These are phyloP conservation scores for Candolleomyces efflorescens DNA, from an alignment of 768 basidiomycete genomes.

Conservation along the genomic window DNA sequence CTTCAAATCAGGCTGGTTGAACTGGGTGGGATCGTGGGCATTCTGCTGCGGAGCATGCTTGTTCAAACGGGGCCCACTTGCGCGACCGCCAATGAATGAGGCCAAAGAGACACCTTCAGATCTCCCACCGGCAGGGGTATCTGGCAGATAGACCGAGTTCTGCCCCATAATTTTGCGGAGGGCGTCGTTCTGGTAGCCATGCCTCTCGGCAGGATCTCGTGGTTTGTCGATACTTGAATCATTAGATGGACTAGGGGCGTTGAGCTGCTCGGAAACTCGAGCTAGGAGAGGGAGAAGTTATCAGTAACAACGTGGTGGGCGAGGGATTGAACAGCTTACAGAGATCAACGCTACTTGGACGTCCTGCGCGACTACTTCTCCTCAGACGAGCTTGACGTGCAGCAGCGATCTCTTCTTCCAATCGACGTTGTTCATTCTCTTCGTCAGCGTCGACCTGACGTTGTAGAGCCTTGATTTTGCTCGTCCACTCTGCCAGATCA, in stretches of 20 bases:
- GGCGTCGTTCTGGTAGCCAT: constrained; percentile 40
- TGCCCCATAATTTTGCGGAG: constrained; percentile 42
- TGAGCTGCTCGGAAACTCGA: constrained; percentile 16
- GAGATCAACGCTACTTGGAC: constrained; percentile 37
- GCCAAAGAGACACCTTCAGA: constrained; percentile 66
- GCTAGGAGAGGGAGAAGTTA: background rate
- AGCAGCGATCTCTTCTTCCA: constrained; percentile 62
- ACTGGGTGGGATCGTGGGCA: constrained; percentile 58
- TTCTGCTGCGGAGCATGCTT: constrained; percentile 71
- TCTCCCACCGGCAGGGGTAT: constrained; percentile 20
- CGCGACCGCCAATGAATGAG: constrained; percentile 77
- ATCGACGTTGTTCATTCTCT: constrained; percentile 66
- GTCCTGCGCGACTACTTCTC: constrained; percentile 37
- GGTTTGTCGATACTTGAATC: constrained; percentile 18
- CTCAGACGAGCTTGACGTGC: constrained; percentile 46
- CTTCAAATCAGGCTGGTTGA: constrained; percentile 55
- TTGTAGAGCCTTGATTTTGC: constrained; percentile 74
- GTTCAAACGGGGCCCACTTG: constrained; percentile 69
- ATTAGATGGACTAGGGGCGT: constrained; percentile 5
- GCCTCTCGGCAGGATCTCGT: constrained; percentile 29
- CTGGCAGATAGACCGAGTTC: constrained; percentile 20
- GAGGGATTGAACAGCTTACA: constrained; percentile 33
- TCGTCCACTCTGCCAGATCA: constrained; percentile 78
- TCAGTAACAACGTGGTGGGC: background rate
- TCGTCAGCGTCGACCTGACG: constrained; percentile 79